A percentile compares a stretch with the other conserved stretches of the same genome.
Conservation (phyloP, 2,329 filamentous ascomycete species). For the Claviceps sp. region DNA sequence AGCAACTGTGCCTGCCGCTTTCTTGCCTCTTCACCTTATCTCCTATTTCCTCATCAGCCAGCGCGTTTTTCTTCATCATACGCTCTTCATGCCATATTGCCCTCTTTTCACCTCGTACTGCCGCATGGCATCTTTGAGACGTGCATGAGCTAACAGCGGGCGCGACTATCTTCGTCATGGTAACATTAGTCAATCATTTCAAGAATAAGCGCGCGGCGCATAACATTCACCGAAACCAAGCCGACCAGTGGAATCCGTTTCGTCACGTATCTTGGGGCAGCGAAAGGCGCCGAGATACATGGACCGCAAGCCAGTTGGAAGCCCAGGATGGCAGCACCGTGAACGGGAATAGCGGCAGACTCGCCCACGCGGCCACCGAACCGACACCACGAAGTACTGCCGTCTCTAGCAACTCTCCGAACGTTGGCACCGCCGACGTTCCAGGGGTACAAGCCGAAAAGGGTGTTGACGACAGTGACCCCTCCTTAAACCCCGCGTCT, state of each 20-base stretch:
- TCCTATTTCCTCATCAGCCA: neutral
- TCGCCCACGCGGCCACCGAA: constrained; percentile 23
- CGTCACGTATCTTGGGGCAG: constrained; percentile 26
- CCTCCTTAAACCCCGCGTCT: constrained; percentile 9
- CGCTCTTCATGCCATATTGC: neutral
- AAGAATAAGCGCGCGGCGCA: constrained; percentile 31
- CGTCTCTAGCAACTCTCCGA: constrained; percentile 13
- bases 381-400: constrained; percentile 12
- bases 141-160: constrained; percentile 5
- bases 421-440: constrained; percentile 13
- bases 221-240: constrained; percentile 24
- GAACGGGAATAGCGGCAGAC: constrained; percentile 13
- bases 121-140: neutral
- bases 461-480: constrained; percentile 5
- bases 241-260: constrained; percentile 31
- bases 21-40: neutral
- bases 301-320: constrained; percentile 21
- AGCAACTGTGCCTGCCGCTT: neutral
- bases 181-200: constrained; percentile 29
- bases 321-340: constrained; percentile 13
- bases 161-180: constrained; percentile 8
- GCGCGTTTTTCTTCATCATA: too few relatives aligned
- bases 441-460: constrained; percentile 10
- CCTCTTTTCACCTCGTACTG: neutral
- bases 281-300: constrained; percentile 19